Base-by-base conservation (phyloP, 164 flowering plant genomes). In the Aristolochia californica region DNA sequence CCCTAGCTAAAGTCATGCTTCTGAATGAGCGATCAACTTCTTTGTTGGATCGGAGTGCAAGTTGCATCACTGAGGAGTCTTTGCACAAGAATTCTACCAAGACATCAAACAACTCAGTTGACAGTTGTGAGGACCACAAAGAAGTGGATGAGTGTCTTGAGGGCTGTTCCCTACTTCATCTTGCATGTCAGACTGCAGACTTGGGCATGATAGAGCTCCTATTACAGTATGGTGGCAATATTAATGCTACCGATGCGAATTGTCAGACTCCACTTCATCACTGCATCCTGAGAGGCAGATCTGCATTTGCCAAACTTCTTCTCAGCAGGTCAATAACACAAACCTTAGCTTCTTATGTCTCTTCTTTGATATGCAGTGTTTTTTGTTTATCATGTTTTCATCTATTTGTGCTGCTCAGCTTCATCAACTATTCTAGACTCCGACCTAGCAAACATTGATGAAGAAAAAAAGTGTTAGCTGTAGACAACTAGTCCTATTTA, bases 161-260 rank as follows among this genome's bases (percentile, higher is more conserved):
- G 43, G 80, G 83, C 14, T 83, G 83, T 66, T 78, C 81, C 43
- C 64, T 85, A 66, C 89, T 91, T 74, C 97, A 91, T 65, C 82
- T 87, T 24, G 96, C 96, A 25, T 91, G 97, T 68, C 78, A 80
- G 64, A 70, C 77, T 53, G 78, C 85, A 25, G 97, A 88, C 48
- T 57, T 84, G 45, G 87, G 88, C 71, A 91, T 91, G 97, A 76
- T 91, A 16, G 96, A 88, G 77, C 80, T 91, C 44, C 89, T 91
- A 14, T 70, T 91, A 64, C 97, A 88, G 70, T 81, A 87, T 68
- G 91, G 97, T 52, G 97, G 89, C 45, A 75, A 83, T 50, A 66
- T 81, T 59, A 74, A 80, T 74, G 80, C 79, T 59, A 52, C 70
- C 58, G 95, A 91, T 75, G 73, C 77, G n/a, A 75, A 64, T 64